Base-by-base conservation (phyloP, 768 basidiomycete genomes). In the Leccinum broughii region DNA sequence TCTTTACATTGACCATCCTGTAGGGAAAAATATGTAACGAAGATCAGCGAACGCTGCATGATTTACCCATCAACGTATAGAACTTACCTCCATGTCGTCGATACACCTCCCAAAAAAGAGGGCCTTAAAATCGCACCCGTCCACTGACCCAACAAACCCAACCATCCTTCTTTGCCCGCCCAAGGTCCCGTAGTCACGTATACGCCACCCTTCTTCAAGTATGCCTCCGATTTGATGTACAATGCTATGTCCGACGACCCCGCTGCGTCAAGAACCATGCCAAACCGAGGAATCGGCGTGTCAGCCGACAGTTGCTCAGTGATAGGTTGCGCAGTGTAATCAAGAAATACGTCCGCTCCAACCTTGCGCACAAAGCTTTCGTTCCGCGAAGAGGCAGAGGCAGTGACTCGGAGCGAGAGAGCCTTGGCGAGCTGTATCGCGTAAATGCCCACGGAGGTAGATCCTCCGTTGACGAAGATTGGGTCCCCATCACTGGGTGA, bases 401-500 rank as follows among this genome's bases (percentile, higher is more conserved):
- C 83, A 2, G 81, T 76, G 5, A 91, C 88, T 4, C 62, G 75
- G 57, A 83, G 83, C 4, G 87, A 87, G 61, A 76, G 77, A 1
- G 82, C 79, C 67, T 90, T 92, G 8, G 89, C 88, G 10, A 91
- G 68, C 69, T 91, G 88, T 52, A 92, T 87, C 1, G 87, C 89
- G 64, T 81, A 82, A n/a, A 79, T 75, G 4, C 90, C 90, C 1
- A 90, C 87, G 13, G 84, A 74, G 1, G 86, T 83, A 54, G 85
- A 86, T 4, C 88, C 90, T 0, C 89, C 89, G 58, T 89, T 86
- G 66, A 93, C 76, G 64, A 92, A 81, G 4, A 92, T 75, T 2
- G 79, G 78, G 65, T 86, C 85, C 1, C 82, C 61, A 15, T 17
- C 7, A 26, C 48, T 8, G 1, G 57, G n/a, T 0, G 55, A 28